Conservation (phyloP, 208 protist genomes). For the Trypanosoma lewisi region DNA sequence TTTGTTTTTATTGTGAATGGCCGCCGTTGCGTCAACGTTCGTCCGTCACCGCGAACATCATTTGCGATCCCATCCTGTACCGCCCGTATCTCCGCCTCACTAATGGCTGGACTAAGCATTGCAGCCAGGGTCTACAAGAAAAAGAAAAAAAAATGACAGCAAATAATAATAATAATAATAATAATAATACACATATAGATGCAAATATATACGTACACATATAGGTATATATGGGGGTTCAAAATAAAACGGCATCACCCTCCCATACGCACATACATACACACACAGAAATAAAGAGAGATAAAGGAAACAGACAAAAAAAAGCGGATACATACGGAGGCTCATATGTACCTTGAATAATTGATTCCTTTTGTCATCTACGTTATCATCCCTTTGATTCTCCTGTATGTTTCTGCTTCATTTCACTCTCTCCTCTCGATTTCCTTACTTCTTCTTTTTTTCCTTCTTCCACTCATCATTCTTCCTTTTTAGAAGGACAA, state of each 20-base stretch:
- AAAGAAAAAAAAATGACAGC: slow-evolving; percentile 6
- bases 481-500: background rate
- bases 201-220: too few species aligned
- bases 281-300: too few species aligned
- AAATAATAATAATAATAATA: background rate
- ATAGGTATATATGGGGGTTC: too few species aligned
- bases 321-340: too few species aligned
- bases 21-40: slow-evolving; percentile 75
- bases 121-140: slow-evolving; percentile 5
- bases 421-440: background rate
- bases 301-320: too few species aligned
- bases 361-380: background rate
- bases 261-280: too few species aligned
- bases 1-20: slow-evolving; percentile 33
- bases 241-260: too few species aligned
- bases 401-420: background rate
- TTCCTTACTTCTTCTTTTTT: slow-evolving; percentile 1
- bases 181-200: too few species aligned
- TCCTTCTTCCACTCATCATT: background rate
- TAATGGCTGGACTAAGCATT: slow-evolving; percentile 40
- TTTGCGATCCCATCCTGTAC: slow-evolving; percentile 71
- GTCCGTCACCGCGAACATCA: slow-evolving; percentile 73
- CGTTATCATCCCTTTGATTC: background rate
- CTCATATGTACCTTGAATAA: background rate
- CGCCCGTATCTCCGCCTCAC: slow-evolving; percentile 58